Conservation (phyloP, 1,284 basidiomycete genomes). For the Microbotryum violaceum region DNA sequence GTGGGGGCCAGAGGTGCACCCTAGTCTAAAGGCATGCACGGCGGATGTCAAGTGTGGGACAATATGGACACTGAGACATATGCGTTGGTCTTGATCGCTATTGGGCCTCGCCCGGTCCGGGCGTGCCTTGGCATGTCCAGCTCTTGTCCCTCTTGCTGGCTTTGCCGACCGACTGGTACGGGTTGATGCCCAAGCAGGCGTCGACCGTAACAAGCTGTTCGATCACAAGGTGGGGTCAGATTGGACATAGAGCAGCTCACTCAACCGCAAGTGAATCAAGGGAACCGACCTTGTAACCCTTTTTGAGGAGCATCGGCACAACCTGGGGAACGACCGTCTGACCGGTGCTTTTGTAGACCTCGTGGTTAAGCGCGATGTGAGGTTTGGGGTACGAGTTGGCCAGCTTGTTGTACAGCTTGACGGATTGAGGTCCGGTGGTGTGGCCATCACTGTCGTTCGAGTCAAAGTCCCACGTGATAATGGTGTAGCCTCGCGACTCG, state of each 20-base stretch:
- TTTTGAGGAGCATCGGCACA: conserved; percentile 22
- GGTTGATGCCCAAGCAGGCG: conserved; percentile 28
- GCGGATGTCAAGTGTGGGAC: too few species aligned
- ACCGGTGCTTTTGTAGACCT: conserved; percentile 20
- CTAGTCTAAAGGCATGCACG: too few species aligned
- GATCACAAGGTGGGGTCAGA: too few species aligned
- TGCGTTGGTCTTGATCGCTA: too few species aligned
- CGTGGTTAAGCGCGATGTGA: conserved; percentile 30
- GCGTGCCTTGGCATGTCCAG: conserved; percentile 22
- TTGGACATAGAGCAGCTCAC: too few species aligned
- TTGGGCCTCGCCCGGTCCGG: not conserved
- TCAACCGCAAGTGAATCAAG: too few species aligned
- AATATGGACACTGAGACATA: too few species aligned
- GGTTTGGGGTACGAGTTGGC: conserved; percentile 3
- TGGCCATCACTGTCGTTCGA: conserved; percentile 23
- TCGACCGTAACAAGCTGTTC: conserved; percentile 24
- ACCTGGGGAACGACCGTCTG: conserved; percentile 24
- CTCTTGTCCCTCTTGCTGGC: conserved; percentile 23
- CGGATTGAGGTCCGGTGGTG: conserved; percentile 1
- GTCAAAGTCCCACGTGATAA: conserved; percentile 34
- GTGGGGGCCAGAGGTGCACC: too few species aligned
- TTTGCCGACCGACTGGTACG: conserved; percentile 31
- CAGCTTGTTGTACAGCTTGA: conserved; percentile 19
- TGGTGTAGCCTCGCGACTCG: conserved; percentile 24
- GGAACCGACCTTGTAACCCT: conserved; percentile 18